A percentile compares a stretch with the other conserved stretches of the same genome.
These are phyloP conservation scores for Kwoniella shivajii DNA, from an alignment of 1,284 basidiomycete species.

Conservation along the genomic window DNA sequence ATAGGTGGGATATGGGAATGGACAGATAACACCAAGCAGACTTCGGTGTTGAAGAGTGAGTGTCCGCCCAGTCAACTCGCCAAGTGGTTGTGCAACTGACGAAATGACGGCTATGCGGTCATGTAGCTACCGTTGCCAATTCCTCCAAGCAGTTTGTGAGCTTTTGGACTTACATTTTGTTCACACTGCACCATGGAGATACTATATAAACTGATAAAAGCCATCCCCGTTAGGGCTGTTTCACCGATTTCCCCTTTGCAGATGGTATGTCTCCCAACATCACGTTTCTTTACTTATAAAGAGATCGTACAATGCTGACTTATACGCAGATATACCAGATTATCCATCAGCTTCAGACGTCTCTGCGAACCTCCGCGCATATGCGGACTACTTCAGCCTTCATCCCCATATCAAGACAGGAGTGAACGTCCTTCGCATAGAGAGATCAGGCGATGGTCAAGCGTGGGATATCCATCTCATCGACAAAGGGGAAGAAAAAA, in stretches of 20 bases:
- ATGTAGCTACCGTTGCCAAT: slow-evolving; percentile 9
- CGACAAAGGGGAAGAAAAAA: background rate
- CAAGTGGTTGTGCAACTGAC: background rate
- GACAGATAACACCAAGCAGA: slow-evolving; percentile 4
- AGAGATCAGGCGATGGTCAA: background rate
- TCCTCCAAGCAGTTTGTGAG: slow-evolving; percentile 17
- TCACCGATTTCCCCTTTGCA: background rate
- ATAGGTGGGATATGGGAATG: slow-evolving; percentile 21
- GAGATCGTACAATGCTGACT: too few species aligned
- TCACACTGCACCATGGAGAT: background rate
- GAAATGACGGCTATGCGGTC: background rate
- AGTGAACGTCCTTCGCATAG: background rate
- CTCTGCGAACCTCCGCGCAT: background rate
- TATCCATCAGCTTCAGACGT: background rate
- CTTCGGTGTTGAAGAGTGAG: slow-evolving; percentile 19
- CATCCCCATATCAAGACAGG: background rate
- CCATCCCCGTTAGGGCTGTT: background rate
- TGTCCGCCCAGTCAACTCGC: background rate
- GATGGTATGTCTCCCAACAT: too few species aligned
- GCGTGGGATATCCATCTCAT: slow-evolving; percentile 1
- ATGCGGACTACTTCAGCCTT: background rate
- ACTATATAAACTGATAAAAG: background rate
- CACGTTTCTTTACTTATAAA: too few species aligned
- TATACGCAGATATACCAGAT: background rate
- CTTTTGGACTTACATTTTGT: background rate